phyloP scores from a whole-genome alignment of 208 protist genomes.

The Herpetomonas tarakana region DNA sequence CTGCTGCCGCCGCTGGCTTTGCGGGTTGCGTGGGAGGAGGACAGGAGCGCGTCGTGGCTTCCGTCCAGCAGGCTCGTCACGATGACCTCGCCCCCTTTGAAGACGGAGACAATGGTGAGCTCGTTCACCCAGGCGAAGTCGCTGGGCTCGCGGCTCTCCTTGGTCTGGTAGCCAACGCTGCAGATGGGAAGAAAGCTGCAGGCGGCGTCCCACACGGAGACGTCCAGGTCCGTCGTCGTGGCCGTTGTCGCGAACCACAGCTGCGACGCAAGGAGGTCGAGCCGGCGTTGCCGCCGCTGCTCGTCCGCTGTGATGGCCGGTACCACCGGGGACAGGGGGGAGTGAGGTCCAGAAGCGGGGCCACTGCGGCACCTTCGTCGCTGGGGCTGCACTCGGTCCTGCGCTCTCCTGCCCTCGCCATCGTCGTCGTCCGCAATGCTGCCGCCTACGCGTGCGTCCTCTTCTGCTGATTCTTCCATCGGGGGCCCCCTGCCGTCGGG shows the following conservation, averaged over 20 bases:
- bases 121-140: conserved; percentile 84
- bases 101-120: conserved; percentile 64
- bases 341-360: background rate
- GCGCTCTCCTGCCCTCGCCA: too few species aligned
- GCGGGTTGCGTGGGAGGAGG: conserved; percentile 1
- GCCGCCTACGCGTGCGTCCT: too few species aligned
- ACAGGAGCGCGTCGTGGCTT: conserved; percentile 21
- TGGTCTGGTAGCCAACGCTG: conserved; percentile 19
- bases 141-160: conserved; percentile 26
- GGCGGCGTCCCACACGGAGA: conserved; percentile 75
- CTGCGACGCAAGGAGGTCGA: conserved; percentile 54
- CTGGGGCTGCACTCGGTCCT: too few species aligned
- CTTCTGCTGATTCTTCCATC: too few species aligned
- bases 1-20: conserved; percentile 1
- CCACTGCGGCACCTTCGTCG: background rate
- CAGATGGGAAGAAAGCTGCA: conserved; percentile 66
- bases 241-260: conserved; percentile 77
- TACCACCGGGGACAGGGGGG: background rate
- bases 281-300: conserved; percentile 11
- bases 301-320: conserved; percentile 1
- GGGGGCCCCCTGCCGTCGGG: too few species aligned
- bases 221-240: conserved; percentile 47
- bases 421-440: too few species aligned
- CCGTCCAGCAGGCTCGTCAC: conserved; percentile 55
- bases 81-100: conserved; percentile 60